Evolutionary conservation across 2,329 filamentous ascomycete species (phyloP).

Genomic region (Xylaria sp.): DNA sequence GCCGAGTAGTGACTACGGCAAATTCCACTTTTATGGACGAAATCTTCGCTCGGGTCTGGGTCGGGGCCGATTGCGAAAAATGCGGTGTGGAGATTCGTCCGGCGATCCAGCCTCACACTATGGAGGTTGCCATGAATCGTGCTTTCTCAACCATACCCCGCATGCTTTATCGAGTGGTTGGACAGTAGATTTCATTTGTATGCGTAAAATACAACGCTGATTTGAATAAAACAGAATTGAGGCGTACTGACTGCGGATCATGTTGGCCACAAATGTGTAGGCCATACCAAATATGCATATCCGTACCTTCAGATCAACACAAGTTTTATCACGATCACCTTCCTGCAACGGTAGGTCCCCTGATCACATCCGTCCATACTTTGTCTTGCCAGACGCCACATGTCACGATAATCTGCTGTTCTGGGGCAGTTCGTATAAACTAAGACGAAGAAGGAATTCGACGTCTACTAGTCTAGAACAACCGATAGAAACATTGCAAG

Average conservation of each 20-base stretch:
- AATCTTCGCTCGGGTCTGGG: not conserved
- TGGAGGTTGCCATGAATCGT: not conserved
- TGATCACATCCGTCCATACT: not conserved
- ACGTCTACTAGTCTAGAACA: conserved; percentile 9
- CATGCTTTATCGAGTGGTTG: not conserved
- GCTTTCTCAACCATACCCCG: not conserved
- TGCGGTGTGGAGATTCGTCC: not conserved
- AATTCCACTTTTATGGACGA: not conserved
- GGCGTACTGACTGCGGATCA: not conserved
- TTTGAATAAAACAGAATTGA: not conserved
- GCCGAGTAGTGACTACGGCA: not conserved
- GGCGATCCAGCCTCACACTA: conserved; percentile 2
- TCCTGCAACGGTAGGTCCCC: not conserved
- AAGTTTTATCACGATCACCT: not conserved
- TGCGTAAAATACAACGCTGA: not conserved
- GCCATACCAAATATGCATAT: not conserved
- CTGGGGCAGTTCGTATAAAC: not conserved
- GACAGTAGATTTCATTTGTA: not conserved
- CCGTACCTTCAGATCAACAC: not conserved
- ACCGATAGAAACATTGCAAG: not conserved
- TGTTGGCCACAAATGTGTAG: conserved; percentile 1
- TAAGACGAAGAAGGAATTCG: conserved; percentile 10
- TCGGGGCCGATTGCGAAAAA: not conserved
- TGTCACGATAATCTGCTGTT: not conserved
- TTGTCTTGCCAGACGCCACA: not conserved